A percentile compares a stretch with the other conserved stretches of the same genome.
These are phyloP conservation scores for Tylopilus balloui DNA, from an alignment of 768 basidiomycete genomes.

Conservation along the genomic window DNA sequence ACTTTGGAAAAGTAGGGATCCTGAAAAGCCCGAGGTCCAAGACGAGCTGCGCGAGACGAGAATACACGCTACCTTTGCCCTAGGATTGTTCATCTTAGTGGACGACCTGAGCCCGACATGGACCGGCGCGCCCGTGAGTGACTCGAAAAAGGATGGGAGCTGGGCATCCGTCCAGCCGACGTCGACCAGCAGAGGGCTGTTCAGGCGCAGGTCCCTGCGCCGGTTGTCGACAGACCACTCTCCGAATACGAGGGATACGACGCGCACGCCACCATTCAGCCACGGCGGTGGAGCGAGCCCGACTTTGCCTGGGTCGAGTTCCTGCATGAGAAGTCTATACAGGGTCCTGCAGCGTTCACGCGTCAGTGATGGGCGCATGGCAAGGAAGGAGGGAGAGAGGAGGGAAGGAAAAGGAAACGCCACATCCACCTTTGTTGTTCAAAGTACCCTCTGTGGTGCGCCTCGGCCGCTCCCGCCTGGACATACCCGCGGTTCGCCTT, in stretches of 20 bases:
- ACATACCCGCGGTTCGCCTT: conserved; percentile 39
- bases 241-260: conserved; percentile 37
- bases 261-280: conserved; percentile 24
- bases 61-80: conserved; percentile 14
- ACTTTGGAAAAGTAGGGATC: conserved; percentile 17
- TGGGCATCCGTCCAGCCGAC: conserved; percentile 41
- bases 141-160: conserved; percentile 25
- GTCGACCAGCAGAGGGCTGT: conserved; percentile 33
- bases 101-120: conserved; percentile 19
- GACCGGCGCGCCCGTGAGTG: conserved; percentile 10
- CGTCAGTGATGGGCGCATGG: not conserved
- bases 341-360: conserved; percentile 24
- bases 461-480: conserved; percentile 14
- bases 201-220: conserved; percentile 23
- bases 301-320: conserved; percentile 28
- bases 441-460: conserved; percentile 37
- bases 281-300: conserved; percentile 30
- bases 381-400: not conserved
- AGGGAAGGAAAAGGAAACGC: too few species aligned
- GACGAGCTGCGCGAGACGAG: not conserved
- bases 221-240: conserved; percentile 35
- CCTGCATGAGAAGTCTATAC: conserved; percentile 28
- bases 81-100: conserved; percentile 7
- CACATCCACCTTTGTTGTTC: conserved; percentile 40
- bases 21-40: conserved; percentile 6